Evolutionary conservation across 257 asterid genomes (phyloP), one percentile per base, ranked within the genome.

Genomic region (Ajuga chamaepitys): DNA sequence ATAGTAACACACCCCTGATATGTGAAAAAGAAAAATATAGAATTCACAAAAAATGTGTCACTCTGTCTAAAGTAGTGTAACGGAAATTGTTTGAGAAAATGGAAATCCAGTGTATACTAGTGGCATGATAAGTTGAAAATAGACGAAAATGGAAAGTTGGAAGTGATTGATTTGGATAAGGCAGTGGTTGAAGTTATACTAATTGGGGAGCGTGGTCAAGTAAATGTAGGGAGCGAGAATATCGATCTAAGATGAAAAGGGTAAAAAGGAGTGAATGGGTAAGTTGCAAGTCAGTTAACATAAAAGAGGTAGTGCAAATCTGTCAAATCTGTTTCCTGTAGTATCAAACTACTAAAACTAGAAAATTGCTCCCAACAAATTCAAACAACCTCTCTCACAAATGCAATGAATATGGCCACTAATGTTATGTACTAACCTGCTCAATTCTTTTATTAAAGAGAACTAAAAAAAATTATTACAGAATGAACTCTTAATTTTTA

Each of bases 381-480:
- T 2, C 4, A 7, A 6, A 5, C 58, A n/a, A 24, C 12, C 18
- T 4, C n/a, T n/a, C n/a, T 38, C 17, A 58, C 34, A 28, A 8
- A 1, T 30, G 35, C 11, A 66, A 65, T 50, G 38, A 56, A 62
- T 70, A 44, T 57, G 34, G 9, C 61, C 69, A 62, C 30, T 66
- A 61, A 13, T n/a, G n/a, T n/a, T n/a, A n/a, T 50, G 26, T 73
- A 73, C 74, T 70, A 67, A 76, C 68, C 68, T 25, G n/a, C n/a
- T n/a, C n/a, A 44, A 37, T 72, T 25, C 42, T 59, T 50, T 41
- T 51, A 9, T 48, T 13, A 11, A 35, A 24, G 13, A 50, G 51
- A 13, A 7, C 21, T 42, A 7, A 26, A 46, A 50, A 64, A n/a
- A n/a, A n/a, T n/a, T n/a, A n/a, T n/a, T n/a, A n/a, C n/a, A n/a